Evolutionary conservation across 257 asterid species (phyloP).

Genomic region (Rubia yunnanensis): DNA sequence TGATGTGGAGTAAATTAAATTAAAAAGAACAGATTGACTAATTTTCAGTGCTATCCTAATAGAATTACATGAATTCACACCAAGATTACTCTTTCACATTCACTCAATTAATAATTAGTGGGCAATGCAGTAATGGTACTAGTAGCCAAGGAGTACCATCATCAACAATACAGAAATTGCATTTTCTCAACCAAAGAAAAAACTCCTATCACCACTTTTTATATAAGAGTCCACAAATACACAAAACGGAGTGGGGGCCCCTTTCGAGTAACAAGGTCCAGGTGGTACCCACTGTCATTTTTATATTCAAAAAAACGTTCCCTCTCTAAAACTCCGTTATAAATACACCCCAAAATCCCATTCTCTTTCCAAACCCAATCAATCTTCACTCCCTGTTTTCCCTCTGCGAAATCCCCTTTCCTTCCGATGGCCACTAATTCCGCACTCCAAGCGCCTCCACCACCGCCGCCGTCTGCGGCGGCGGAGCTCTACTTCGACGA

Average conservation of each 20-base stretch:
- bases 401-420: neutral
- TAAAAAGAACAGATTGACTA: too few relatives aligned
- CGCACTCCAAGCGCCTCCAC: slow-evolving; percentile 4
- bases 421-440: slow-evolving; percentile 12
- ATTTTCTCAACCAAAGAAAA: neutral
- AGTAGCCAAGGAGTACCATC: neutral
- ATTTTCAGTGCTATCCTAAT: neutral
- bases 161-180: neutral
- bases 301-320: neutral
- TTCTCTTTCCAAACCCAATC: neutral
- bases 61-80: slow-evolving; percentile 13
- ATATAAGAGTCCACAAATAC: neutral
- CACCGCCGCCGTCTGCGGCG: slow-evolving; percentile 13
- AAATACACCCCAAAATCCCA: slow-evolving; percentile 29
- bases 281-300: slow-evolving; percentile 43
- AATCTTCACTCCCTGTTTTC: neutral
- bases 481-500: slow-evolving; percentile 27
- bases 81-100: neutral
- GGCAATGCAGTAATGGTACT: slow-evolving; percentile 14
- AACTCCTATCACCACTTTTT: neutral
- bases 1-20: too few relatives aligned
- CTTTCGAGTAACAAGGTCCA: slow-evolving; percentile 20
- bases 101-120: slow-evolving; percentile 10
- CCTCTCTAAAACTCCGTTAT: slow-evolving; percentile 20
- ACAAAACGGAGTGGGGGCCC: slow-evolving; percentile 25